Evolutionary conservation across 106 monocot genomes (phyloP).

Genomic region (Dendrobium huoshanense): DNA sequence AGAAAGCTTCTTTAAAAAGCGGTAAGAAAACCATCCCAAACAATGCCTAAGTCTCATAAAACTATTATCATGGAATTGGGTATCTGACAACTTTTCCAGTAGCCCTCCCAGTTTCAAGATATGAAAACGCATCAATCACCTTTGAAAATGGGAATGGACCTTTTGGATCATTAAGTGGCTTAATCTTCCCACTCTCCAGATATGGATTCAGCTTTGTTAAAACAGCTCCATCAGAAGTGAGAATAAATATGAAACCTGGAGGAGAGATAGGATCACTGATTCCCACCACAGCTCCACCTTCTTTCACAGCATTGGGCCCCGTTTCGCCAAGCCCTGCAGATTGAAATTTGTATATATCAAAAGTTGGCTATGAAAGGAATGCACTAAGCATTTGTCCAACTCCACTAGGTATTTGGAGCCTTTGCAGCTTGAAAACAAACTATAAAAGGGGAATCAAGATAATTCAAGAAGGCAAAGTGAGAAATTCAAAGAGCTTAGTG

Average conservation of each 20-base stretch:
- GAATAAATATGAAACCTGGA: constrained; percentile 73
- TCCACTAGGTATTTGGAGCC: no score
- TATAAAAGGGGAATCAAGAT: no score
- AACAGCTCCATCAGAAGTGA: constrained; percentile 61
- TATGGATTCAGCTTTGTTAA: constrained; percentile 59
- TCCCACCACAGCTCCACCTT: constrained; percentile 66
- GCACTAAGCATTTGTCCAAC: no score
- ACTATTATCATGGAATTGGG: constrained; percentile 51
- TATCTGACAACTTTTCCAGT: constrained; percentile 72
- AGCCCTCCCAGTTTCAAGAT: constrained; percentile 78
- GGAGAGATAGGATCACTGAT: constrained; percentile 55
- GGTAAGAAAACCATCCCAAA: no score
- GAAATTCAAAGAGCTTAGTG: no score
- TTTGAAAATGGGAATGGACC: constrained; percentile 60
- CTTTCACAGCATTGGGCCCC: constrained; percentile 70
- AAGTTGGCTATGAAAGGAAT: no score
- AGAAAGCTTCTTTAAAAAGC: no score
- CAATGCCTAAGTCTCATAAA: no score
- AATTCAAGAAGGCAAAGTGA: no score
- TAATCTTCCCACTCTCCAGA: constrained; percentile 68
- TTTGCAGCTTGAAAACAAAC: no score
- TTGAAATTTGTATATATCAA: not conserved
- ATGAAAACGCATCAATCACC: constrained; percentile 59
- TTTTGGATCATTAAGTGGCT: constrained; percentile 70
- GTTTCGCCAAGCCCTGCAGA: constrained; percentile 61